Base-by-base conservation (phyloP, 2,329 filamentous ascomycete species). In the Davidsoniella eucalypti region DNA sequence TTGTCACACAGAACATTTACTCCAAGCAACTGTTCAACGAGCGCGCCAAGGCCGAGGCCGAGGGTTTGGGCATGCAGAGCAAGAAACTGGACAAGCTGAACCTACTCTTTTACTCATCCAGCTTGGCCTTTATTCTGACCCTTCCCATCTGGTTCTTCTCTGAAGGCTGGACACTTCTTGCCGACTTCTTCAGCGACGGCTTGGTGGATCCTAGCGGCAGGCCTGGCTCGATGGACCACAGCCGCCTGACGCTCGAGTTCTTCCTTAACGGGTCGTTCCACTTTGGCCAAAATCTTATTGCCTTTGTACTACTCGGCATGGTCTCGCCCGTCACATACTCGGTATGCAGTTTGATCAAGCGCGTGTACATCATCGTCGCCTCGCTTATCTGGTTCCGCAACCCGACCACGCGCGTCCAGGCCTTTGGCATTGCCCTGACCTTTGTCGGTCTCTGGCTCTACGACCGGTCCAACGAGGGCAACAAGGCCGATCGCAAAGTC, bases 11-110 rank as follows among this genome's bases (percentile, higher is more conserved):
- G 62, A 98, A 98, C 61, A 98, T 98, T 52, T 94, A 95, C 57
- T 96, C 90, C 17, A 98, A 98, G 66, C 86, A 87, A 56, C 78
- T 98, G 8, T 98, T 98, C 71, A 98, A 95, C 63, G 88, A 95
- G 61, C 87, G 86, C 5, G 82, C 87, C 5, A 80, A 80, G 52
- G 84, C 86, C 2, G 90, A 95, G 65, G 78, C 80, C 6, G 86
- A 94, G 49, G 76, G 76, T 1, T 33, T 57, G 5, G 71, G 74
- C 0, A 66, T 71, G 10, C 74, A 75, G 50, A 75, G 78, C 41
- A 79, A 80, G 54, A 96, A 94, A 65, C 75, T 95, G 16, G 92
- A 98, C 67, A 98, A 98, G 67, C 76, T 98, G 39, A 98, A 98
- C 61, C 71, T 98, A 16, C 73, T 98, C 3, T 96, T 85, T 69